Base-by-base conservation (phyloP, 805 yeast genomes). In the Saturnispora gosingensis region DNA sequence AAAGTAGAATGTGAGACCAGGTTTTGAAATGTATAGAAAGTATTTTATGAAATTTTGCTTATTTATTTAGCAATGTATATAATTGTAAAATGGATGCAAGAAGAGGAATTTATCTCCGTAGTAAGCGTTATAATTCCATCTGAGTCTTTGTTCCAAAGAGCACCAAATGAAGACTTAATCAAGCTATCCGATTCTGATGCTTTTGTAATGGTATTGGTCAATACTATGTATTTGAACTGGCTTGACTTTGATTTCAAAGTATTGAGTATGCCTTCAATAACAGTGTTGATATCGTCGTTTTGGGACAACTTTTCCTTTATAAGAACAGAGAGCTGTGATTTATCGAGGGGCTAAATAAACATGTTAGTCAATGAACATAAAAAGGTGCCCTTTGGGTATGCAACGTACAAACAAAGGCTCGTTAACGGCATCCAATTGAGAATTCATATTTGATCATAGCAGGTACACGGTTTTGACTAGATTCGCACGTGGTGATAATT, bases 201-300 rank as follows among this genome's bases (percentile, higher is more conserved):
- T 20, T 62, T 54, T 9, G 55, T 58, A 13, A 80, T 53, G 2
- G 58, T 56, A 20, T 79, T 73, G 3, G 72, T 60, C 43, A 72
- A 75, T 13, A 78, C 73, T 42, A 82, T 59, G 62, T 78, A 81
- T 62, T 82, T 82, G 62, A 76, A 80, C 49, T 72, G 72, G 5
- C 83, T 74, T 3, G 85, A 78, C 55, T 71, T 73, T 46, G 58
- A 58, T 28, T 70, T 64, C 42, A 81, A 60, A 28, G 61, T 59
- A 16, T 59, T 62, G 3, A 79, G 61, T 3, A 77, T 48, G 1
- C 22, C 35, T 6, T 62, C 55, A 16, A 71, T 68, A 43, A 72
- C 57, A 20, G 56, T 60, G 24, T 67, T 61, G 13, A 47, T 40
- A 18, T 38, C 44, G 10, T 32, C 22, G 2, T 35, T 13, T 15